Evolutionary conservation across 2,329 filamentous ascomycete species (phyloP), one percentile per base, ranked within the genome.

Genomic region (Ophiocordyceps robertsii): DNA sequence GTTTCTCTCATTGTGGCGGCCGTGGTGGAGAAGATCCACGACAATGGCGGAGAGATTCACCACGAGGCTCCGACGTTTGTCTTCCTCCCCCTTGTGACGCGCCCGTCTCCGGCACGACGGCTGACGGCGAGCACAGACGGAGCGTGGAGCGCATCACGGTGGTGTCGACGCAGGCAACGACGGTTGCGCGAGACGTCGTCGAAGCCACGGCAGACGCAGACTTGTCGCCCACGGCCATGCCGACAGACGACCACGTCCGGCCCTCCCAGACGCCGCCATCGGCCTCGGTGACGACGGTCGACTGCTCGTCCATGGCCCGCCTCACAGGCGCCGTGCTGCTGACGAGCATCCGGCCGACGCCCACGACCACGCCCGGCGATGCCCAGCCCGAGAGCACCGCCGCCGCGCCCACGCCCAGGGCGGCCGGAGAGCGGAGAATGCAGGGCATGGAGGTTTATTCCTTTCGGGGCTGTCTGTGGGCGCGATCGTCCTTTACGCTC

Each of bases 1-100:
- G 52, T 55, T 4, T 47, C 49, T 1, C 43, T 56, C 7, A 45
- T 53, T 13, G 49, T 53, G 2, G 53, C 53, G 7, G 53, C 50
- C 16, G 52, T 50, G 6, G 49, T 55, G 9, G 48, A 46, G 16
- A 49, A 46, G 41, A 52, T 53, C 4, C 42, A 47, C 17, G 46
- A 46, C 29, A 42, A 43, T 14, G 41, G 40, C 10, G 32, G 29
- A 13, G 21, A n/a, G 17, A 41, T 21, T 10, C 19, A 32, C 10
- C 41, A 43, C 11, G 17, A 36, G 17, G 36, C 35, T 29, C 35
- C 32, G 29, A 39, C 40, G 44, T 45, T 12, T 4, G 41, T 39
- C 9, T 3, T 4, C 8, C 9, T 12, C 17, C 14, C 14, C 12
- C 3, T n/a, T 9, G 24, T 27, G 24, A 16, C 12, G 10, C 19